These are phyloP conservation scores for Tricholoma matsutake DNA, from an alignment of 768 basidiomycete genomes.

Conservation along the genomic window DNA sequence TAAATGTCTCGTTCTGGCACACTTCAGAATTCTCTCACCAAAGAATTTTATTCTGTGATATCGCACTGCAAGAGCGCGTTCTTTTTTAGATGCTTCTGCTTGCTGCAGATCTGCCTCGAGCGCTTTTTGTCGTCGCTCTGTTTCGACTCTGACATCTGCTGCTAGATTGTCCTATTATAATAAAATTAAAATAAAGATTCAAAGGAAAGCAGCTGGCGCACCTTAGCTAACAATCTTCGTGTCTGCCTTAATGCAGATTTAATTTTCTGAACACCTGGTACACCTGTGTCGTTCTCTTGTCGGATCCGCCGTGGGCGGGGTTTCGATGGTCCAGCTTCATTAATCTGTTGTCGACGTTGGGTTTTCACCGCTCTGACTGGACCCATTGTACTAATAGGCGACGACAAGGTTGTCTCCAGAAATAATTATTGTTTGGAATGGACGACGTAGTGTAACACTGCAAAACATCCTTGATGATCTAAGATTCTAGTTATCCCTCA, in stretches of 20 bases:
- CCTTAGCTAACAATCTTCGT: slow-evolving; percentile 77
- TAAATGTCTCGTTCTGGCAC: not conserved
- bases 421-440: not conserved
- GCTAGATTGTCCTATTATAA: slow-evolving; percentile 66
- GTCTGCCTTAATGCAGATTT: slow-evolving; percentile 86
- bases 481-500: too few relatives aligned
- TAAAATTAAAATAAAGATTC: not conserved
- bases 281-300: slow-evolving; percentile 25
- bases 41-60: slow-evolving; percentile 97
- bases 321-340: slow-evolving; percentile 20
- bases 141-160: slow-evolving; percentile 79
- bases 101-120: slow-evolving; percentile 70
- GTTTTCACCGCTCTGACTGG: slow-evolving; percentile 16
- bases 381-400: slow-evolving; percentile 13
- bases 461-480: not conserved
- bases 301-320: slow-evolving; percentile 22
- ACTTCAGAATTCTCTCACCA: slow-evolving; percentile 46
- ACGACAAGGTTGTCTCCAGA: not conserved
- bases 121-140: slow-evolving; percentile 73
- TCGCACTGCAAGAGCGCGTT: slow-evolving; percentile 66
- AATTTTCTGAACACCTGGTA: slow-evolving; percentile 80
- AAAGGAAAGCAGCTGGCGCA: slow-evolving; percentile 23
- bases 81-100: slow-evolving; percentile 62
- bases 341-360: slow-evolving; percentile 5
- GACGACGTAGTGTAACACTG: not conserved